These are phyloP conservation scores for Suillus occidentalis DNA, from an alignment of 768 basidiomycete genomes.

Conservation along the genomic window DNA sequence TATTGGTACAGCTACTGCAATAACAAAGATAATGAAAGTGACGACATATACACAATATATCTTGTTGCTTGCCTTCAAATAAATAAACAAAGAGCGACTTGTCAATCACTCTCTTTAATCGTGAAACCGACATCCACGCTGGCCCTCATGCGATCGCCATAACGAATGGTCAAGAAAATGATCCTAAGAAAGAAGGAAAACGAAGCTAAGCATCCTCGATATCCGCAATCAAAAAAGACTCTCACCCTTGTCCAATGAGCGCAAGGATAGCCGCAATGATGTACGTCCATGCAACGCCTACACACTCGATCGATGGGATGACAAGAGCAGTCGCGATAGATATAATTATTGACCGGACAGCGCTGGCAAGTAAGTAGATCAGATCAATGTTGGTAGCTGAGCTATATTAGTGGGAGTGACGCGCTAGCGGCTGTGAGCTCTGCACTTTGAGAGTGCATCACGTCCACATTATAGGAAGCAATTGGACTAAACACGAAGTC, in stretches of 20 bases:
- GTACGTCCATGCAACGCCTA: no score
- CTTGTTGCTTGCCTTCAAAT: neutral
- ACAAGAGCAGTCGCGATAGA: constrained; percentile 43
- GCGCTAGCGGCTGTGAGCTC: constrained; percentile 44
- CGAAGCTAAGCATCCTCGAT: no score
- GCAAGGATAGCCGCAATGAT: no score
- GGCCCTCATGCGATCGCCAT: constrained; percentile 52
- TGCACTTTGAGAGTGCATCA: no score
- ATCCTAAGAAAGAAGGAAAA: constrained; percentile 32
- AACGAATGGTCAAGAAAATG: constrained; percentile 44
- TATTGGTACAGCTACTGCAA: no score
- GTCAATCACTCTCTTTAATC: constrained; percentile 36
- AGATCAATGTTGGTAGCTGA: neutral
- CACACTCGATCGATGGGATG: constrained; percentile 44
- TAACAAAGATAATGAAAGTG: no score
- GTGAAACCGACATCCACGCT: constrained; percentile 53
- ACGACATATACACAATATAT: no score
- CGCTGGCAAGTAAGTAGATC: neutral
- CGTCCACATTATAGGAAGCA: no score
- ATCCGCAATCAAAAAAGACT: no score
- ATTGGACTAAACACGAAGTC: no score
- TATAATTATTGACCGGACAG: no score
- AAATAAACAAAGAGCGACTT: neutral
- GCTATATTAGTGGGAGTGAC: constrained; percentile 32
- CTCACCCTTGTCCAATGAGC: no score